Conservation (phyloP, 352 stramenopile genomes). For the Pythium inflatum region DNA sequence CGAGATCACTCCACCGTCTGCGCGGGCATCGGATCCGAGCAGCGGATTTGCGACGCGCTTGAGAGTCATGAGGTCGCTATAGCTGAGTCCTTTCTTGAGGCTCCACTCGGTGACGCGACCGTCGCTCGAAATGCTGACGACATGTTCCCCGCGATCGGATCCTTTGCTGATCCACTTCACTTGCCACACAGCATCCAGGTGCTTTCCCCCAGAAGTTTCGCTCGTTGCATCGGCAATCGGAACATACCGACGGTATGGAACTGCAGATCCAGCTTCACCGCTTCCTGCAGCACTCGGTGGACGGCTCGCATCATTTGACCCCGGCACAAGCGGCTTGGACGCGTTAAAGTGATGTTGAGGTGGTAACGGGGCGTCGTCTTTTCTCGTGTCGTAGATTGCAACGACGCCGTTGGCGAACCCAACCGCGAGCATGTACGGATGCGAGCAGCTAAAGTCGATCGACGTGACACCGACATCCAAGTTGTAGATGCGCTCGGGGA, state of each 20-base stretch:
- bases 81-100: conserved; percentile 91
- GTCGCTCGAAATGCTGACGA: conserved; percentile 92
- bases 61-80: conserved; percentile 90
- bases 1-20: conserved; percentile 85
- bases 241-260: conserved; percentile 15
- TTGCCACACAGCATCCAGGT: conserved; percentile 92
- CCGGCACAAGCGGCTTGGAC: conserved; percentile 7
- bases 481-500: conserved; percentile 88
- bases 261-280: background rate
- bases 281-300: conserved; percentile 15
- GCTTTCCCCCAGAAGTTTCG: conserved; percentile 65
- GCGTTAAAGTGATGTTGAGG: background rate
- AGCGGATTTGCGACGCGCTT: conserved; percentile 82
- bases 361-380: conserved; percentile 42
- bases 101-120: conserved; percentile 93
- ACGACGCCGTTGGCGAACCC: conserved; percentile 91
- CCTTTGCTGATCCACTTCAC: conserved; percentile 93
- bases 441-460: conserved; percentile 86
- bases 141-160: conserved; percentile 76
- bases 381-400: conserved; percentile 90
- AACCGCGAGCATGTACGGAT: conserved; percentile 90
- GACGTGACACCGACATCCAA: conserved; percentile 80
- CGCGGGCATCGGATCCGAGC: conserved; percentile 62
- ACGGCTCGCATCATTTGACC: background rate
- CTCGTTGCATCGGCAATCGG: conserved; percentile 62